Evolutionary conservation across 2,329 filamentous ascomycete genomes (phyloP).

Genomic region (Hymenoscyphus repandus): DNA sequence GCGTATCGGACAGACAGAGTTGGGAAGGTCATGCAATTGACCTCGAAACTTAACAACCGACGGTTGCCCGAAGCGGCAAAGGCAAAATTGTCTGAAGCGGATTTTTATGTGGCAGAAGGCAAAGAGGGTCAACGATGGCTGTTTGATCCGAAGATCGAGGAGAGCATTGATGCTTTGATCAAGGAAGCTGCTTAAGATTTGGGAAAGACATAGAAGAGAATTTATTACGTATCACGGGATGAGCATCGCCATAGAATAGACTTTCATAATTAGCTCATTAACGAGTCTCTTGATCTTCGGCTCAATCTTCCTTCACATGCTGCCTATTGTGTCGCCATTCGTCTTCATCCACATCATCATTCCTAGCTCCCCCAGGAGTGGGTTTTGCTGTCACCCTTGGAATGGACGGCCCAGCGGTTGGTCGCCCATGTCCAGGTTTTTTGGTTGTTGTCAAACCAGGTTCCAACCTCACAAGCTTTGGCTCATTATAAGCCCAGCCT

Average conservation of each 20-base stretch:
- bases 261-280: not conserved
- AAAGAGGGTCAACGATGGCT: not conserved
- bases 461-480: not conserved
- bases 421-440: not conserved
- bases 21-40: conserved; percentile 43
- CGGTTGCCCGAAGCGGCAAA: not conserved
- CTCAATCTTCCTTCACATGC: not conserved
- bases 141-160: not conserved
- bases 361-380: not conserved
- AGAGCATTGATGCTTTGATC: not conserved
- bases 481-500: not conserved
- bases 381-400: not conserved
- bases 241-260: not conserved
- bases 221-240: not conserved
- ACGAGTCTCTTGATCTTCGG: not conserved
- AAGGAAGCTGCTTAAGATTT: not conserved
- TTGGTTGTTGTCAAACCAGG: not conserved
- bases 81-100: not conserved
- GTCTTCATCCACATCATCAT: not conserved
- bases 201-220: not conserved
- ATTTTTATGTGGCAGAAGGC: not conserved
- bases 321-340: not conserved
- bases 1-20: conserved; percentile 40
- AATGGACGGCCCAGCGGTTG: not conserved
- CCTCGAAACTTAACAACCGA: conserved; percentile 38